Conservation (phyloP, 1,284 basidiomycete species). For the Hymenochaete sp. region DNA sequence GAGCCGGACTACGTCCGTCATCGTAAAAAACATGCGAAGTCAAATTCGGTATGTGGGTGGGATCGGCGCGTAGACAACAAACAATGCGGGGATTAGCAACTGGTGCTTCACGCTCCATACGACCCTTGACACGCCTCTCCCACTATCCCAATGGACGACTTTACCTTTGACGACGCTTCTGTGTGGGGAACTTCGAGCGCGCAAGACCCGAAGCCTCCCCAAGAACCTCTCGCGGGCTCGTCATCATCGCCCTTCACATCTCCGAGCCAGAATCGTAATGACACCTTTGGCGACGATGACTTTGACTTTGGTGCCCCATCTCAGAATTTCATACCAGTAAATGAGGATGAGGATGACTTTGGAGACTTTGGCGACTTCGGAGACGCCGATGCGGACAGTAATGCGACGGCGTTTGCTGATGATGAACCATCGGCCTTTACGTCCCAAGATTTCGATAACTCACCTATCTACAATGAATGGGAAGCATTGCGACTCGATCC, state of each 20-base stretch:
- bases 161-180: slow-evolving; percentile 57
- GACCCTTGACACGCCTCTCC: too few relatives aligned
- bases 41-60: too few relatives aligned
- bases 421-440: slow-evolving; percentile 35
- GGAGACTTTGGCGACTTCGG: slow-evolving; percentile 85
- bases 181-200: slow-evolving; percentile 54
- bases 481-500: slow-evolving; percentile 58
- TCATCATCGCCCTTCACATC: slow-evolving; percentile 18
- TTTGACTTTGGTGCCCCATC: slow-evolving; percentile 53
- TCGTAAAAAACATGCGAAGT: too few relatives aligned
- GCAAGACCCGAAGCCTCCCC: slow-evolving; percentile 21
- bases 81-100: too few relatives aligned
- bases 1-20: too few relatives aligned
- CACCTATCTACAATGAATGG: slow-evolving; percentile 33
- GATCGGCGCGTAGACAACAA: too few relatives aligned
- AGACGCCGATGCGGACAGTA: slow-evolving; percentile 42
- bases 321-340: slow-evolving; percentile 33
- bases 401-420: slow-evolving; percentile 31
- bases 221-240: neutral
- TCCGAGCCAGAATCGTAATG: slow-evolving; percentile 28
- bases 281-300: slow-evolving; percentile 56
- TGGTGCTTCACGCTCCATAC: too few relatives aligned
- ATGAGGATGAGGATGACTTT: slow-evolving; percentile 60
- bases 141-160: slow-evolving; percentile 55
- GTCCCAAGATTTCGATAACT: slow-evolving; percentile 26